Evolutionary conservation across 495 filamentous ascomycete species (phyloP), one percentile per base, ranked within the genome.

Genomic region (Sabuloglossum arenarium): DNA sequence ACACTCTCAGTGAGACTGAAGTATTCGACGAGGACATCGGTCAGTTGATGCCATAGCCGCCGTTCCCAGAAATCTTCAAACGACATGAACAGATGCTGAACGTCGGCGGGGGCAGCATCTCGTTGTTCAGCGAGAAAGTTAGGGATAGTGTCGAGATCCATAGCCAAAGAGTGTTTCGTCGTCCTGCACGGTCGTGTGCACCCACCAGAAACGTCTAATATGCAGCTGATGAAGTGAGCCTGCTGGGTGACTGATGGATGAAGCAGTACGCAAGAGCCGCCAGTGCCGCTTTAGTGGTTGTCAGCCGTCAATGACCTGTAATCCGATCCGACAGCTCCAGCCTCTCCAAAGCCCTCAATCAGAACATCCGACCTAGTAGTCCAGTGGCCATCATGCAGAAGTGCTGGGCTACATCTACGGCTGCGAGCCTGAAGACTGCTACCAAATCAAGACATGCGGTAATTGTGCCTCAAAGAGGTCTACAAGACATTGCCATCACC

Each of bases 1-100:
- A 77, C 82, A 69, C 88, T 96, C 65, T 82, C 80, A 53, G 80
- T 75, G 65, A 82, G 67, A 59, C 82, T 79, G 75, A 96, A 98
- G 74, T 88, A 96, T 57, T 91, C 79, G 59, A 97, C 74, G 55
- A 97, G 75, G 31, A 79, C 69, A 62, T 91, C 84, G 32, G 91
- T 99, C 52, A 99, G 88, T 69, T 99, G 88, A 70, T 99, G 93
- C 91, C 91, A 99, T 71, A 99, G 78, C 72, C 94, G 93, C 59
- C 91, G 84, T 73, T 99, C 91, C 93, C 91, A 97, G 68, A 78
- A 85, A 67, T 95, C 88, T 77, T 99, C 91, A 60, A 97, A 94
- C 59, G 81, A 81, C 61, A 97, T 78, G 71, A 95, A 88, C 62
- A 82, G 77, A 63, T 80, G 75, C 68, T 96, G 90, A 54, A 91